Evolutionary conservation across 805 yeast species (phyloP).

Genomic region (Nakazawaea wickerhamii): DNA sequence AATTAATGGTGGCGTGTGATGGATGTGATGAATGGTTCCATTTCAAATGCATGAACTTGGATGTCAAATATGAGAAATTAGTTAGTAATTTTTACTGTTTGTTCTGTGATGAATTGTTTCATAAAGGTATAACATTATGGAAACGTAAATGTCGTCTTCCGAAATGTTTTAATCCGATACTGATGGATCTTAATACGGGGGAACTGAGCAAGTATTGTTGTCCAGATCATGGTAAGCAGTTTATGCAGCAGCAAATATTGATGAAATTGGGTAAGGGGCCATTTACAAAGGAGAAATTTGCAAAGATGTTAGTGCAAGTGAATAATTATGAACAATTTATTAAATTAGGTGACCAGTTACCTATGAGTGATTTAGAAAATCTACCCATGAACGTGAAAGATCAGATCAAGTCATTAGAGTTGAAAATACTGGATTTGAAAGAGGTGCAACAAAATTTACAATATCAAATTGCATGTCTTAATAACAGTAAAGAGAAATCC

Average conservation of each 20-base stretch:
- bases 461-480: slow-evolving; percentile 22
- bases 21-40: slow-evolving; percentile 96
- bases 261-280: slow-evolving; percentile 14
- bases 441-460: slow-evolving; percentile 15
- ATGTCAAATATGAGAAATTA: slow-evolving; percentile 43
- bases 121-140: slow-evolving; percentile 55
- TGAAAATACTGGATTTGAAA: slow-evolving; percentile 17
- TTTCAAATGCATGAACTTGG: slow-evolving; percentile 66
- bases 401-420: slow-evolving; percentile 19
- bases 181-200: slow-evolving; percentile 19
- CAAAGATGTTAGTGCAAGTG: slow-evolving; percentile 16
- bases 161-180: slow-evolving; percentile 52
- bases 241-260: slow-evolving; percentile 28
- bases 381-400: slow-evolving; percentile 1
- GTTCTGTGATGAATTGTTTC: slow-evolving; percentile 51
- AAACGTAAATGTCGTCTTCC: slow-evolving; percentile 66
- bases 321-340: slow-evolving; percentile 19
- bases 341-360: slow-evolving; percentile 34
- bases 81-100: slow-evolving; percentile 69
- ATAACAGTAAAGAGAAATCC: slow-evolving; percentile 30
- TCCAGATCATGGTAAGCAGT: slow-evolving; percentile 59
- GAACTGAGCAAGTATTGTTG: slow-evolving; percentile 66
- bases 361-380: slow-evolving; percentile 23
- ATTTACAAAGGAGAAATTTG: slow-evolving; percentile 15
- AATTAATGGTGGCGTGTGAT: slow-evolving; percentile 90